Evolutionary conservation across 176 grass and related monocot genomes (phyloP).

Genomic region (Secale cereale): DNA sequence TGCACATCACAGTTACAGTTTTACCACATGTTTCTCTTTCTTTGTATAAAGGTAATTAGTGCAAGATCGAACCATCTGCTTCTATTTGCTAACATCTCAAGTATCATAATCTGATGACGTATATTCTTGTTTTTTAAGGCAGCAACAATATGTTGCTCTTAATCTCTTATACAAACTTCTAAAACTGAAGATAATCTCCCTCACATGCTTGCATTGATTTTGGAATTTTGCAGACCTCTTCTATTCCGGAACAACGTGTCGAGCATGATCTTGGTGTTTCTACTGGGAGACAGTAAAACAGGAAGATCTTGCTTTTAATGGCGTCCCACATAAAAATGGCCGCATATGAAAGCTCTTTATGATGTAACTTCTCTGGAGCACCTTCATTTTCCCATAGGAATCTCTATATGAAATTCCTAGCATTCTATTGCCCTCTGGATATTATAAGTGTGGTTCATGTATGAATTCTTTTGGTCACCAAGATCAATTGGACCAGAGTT

Average conservation of each 20-base stretch:
- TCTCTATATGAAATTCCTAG: constrained; percentile 8
- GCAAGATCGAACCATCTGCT: neutral
- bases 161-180: neutral
- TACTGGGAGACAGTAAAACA: neutral
- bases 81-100: neutral
- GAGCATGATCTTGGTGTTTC: neutral
- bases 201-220: constrained; percentile 13
- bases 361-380: constrained; percentile 10
- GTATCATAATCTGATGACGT: neutral
- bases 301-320: neutral
- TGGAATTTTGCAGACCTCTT: constrained; percentile 27
- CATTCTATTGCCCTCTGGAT: neutral
- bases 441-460: neutral
- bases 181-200: neutral
- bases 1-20: neutral
- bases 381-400: neutral
- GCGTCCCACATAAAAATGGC: neutral
- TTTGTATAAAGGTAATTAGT: neutral
- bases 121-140: constrained; percentile 1
- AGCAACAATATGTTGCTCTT: neutral
- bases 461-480: neutral
- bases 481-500: neutral
- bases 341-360: neutral
- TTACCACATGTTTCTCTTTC: neutral
- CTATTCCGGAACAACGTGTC: neutral